Percentiles rank a stretch among this genome's conserved stretches.
Evolutionary conservation across 2,329 filamentous ascomycete species (phyloP).

Genomic region (Cyphellophora europaea): DNA sequence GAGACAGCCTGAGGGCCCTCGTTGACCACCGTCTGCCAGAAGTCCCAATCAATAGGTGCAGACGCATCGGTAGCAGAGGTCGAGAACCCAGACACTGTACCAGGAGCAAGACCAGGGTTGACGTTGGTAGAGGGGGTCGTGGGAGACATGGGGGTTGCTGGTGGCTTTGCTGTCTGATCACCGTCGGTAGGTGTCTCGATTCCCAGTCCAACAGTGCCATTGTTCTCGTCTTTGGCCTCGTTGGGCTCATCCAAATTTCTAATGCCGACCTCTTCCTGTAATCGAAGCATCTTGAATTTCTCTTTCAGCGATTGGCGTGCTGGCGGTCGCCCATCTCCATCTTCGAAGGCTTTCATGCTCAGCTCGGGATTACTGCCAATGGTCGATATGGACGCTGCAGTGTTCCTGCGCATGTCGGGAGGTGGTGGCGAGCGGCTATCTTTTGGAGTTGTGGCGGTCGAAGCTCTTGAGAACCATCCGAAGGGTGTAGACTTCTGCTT

Average conservation of each 20-base stretch:
- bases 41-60: conserved; percentile 87
- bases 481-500: conserved; percentile 84
- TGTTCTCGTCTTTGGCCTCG: conserved; percentile 27
- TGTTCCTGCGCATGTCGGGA: conserved; percentile 54
- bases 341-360: conserved; percentile 66
- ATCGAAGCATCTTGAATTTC: conserved; percentile 66
- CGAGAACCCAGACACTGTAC: conserved; percentile 73
- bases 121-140: conserved; percentile 30
- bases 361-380: conserved; percentile 72
- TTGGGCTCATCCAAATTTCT: conserved; percentile 42
- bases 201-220: conserved; percentile 32
- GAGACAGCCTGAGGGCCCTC: conserved; percentile 84
- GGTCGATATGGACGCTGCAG: conserved; percentile 69
- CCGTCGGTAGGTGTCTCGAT: conserved; percentile 39
- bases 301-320: conserved; percentile 61
- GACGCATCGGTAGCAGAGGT: conserved; percentile 56
- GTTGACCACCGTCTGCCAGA: conserved; percentile 95
- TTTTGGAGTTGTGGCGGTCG: conserved; percentile 40
- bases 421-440: conserved; percentile 44
- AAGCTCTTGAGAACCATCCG: conserved; percentile 30
- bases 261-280: conserved; percentile 62
- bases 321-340: conserved; percentile 45
- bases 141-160: conserved; percentile 12
- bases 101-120: conserved; percentile 66
- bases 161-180: conserved; percentile 19